Percentiles rank a stretch among this genome's conserved stretches.
These are phyloP conservation scores for Metschnikowia matae DNA, from an alignment of 805 yeast species.

Conservation along the genomic window DNA sequence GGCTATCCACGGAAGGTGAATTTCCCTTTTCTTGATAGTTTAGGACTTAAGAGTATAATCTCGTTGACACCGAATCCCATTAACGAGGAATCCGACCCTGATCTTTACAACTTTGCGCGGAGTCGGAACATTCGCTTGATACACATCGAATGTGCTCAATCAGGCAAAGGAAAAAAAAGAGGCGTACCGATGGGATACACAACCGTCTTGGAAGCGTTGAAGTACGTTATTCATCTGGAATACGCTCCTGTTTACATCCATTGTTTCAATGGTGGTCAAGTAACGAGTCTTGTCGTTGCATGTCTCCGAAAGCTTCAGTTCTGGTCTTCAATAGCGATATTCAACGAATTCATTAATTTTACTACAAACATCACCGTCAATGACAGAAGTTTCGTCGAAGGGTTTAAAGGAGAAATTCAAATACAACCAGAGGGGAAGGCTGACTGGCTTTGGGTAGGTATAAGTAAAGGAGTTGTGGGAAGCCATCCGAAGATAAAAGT, in stretches of 20 bases:
- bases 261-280: constrained; percentile 86
- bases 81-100: constrained; percentile 47
- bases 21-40: constrained; percentile 59
- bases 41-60: constrained; percentile 66
- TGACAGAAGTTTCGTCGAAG: constrained; percentile 80
- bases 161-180: constrained; percentile 77
- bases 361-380: constrained; percentile 75
- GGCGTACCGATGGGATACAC: constrained; percentile 75
- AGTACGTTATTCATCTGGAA: constrained; percentile 53
- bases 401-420: constrained; percentile 61
- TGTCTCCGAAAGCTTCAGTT: constrained; percentile 77
- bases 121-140: constrained; percentile 54
- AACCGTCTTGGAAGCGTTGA: constrained; percentile 57
- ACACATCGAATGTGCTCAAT: constrained; percentile 63
- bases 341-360: constrained; percentile 77
- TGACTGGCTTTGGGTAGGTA: constrained; percentile 64
- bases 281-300: constrained; percentile 79
- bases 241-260: constrained; percentile 76
- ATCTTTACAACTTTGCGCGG: constrained; percentile 49
- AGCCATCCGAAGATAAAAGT: constrained; percentile 51
- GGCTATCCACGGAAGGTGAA: constrained; percentile 81
- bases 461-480: constrained; percentile 53
- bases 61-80: constrained; percentile 79
- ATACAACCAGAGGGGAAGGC: constrained; percentile 45
- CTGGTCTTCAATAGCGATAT: constrained; percentile 87